Percentiles rank a stretch among this genome's conserved stretches.
phyloP scores from a whole-genome alignment of 2,329 filamentous ascomycete genomes.

The Stachybotrys elegans region DNA sequence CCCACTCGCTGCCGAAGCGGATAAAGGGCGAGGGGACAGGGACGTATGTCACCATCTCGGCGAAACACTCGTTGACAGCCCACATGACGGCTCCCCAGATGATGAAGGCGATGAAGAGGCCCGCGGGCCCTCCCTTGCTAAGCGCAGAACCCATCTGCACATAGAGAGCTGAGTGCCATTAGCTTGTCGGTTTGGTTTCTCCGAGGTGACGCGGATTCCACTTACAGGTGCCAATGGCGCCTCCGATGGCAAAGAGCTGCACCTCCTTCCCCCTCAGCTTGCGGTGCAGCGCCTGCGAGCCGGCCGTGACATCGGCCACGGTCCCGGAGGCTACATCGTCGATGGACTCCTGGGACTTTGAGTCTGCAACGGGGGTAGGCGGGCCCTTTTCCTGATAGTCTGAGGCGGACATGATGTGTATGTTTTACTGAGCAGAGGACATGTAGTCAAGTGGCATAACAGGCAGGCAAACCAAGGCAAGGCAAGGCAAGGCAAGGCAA shows the following conservation, averaged over 20 bases:
- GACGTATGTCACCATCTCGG: slow-evolving; percentile 45
- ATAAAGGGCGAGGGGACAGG: slow-evolving; percentile 42
- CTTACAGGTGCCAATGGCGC: not conserved
- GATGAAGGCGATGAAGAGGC: slow-evolving; percentile 24
- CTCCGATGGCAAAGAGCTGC: not conserved
- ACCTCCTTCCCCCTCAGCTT: not conserved
- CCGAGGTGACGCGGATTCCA: too few species aligned
- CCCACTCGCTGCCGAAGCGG: slow-evolving; percentile 39
- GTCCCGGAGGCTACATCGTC: not conserved
- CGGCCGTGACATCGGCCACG: not conserved
- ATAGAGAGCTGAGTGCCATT: not conserved
- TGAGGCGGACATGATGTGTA: not conserved
- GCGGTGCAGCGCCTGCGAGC: not conserved
- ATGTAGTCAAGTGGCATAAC: too few species aligned
- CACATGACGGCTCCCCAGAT: slow-evolving; percentile 18
- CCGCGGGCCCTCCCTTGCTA: slow-evolving; percentile 26
- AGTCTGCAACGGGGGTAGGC: not conserved
- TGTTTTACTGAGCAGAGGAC: too few species aligned
- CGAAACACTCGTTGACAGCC: slow-evolving; percentile 22
- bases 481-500: too few species aligned
- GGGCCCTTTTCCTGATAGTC: not conserved
- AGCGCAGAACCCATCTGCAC: slow-evolving; percentile 11
- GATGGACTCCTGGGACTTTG: not conserved
- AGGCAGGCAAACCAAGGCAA: too few species aligned
- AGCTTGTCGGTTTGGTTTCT: too few species aligned